Evolutionary conservation across 2,329 filamentous ascomycete species (phyloP), one percentile per base, ranked within the genome.

Genomic region (Colletotrichum sp.): DNA sequence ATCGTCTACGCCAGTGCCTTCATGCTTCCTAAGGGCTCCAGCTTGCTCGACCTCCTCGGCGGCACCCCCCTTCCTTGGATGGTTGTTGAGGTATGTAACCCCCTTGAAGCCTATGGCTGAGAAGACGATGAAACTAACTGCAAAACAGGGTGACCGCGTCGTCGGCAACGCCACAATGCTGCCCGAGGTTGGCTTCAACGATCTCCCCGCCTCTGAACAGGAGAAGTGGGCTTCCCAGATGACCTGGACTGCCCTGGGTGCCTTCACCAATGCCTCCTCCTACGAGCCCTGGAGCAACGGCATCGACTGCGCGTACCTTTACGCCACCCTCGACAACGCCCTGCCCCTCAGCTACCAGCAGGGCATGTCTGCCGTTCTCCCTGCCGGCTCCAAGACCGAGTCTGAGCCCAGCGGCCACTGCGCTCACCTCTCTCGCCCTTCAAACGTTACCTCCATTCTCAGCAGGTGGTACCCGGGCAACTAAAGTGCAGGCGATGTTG

Each of bases 1-100:
- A 77, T 83, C 16, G 82, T 85, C 4, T 88, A 85, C 72, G 63
- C 84, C 26, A 71, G 82, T 0, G 82, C 82, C 0, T 85, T 84
- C 24, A 80, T 85, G 28, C 79, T 82, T 1, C 83, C 82, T 3
- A 67, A 78, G 2, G 81, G 80, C 1, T 71, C 79, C 36, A 80
- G 78, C 28, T 77, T 83, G 32, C 77, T 79, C 9, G 74, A 79
- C 3, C 79, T 79, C 63, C 78, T 83, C 0, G 80, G 81, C 13
- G 74, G 74, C 16, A 26, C 57, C 28, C 77, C 75, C 21, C 57
- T 81, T 30, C 81, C 81, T 8, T 83, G 82, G 81, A 82, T 81
- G 81, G 77, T 77, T 16, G 59, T 78, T 12, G 64, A 81, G 39
- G 81, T 81, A 78, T 60, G 79, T 67, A 13, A 6, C 21, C 8